These are phyloP conservation scores for Myriangium duriaei DNA, from an alignment of 2,329 filamentous ascomycete genomes.

Conservation along the genomic window DNA sequence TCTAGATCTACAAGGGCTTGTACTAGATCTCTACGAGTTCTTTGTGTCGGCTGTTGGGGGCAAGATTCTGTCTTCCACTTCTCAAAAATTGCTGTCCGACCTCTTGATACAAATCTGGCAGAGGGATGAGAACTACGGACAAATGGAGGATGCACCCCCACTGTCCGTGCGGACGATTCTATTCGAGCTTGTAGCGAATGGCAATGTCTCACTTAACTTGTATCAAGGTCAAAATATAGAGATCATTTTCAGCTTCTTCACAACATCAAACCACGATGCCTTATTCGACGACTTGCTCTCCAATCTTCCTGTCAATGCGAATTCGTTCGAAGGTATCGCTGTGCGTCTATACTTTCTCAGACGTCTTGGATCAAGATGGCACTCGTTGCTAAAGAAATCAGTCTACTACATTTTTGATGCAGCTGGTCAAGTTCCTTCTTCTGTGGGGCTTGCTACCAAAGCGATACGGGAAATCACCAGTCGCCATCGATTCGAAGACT, in stretches of 20 bases:
- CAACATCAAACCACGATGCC: constrained; percentile 70
- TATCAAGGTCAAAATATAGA: constrained; percentile 58
- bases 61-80: constrained; percentile 55
- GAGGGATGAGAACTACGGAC: constrained; percentile 54
- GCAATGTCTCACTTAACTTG: constrained; percentile 61
- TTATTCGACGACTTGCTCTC: constrained; percentile 76
- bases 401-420: constrained; percentile 93
- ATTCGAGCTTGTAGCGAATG: constrained; percentile 56
- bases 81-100: constrained; percentile 53
- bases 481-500: constrained; percentile 50
- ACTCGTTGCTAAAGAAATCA: constrained; percentile 71
- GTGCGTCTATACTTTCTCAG: constrained; percentile 66
- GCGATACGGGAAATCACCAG: constrained; percentile 57
- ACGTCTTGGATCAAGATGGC: constrained; percentile 68
- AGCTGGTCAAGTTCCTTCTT: constrained; percentile 56
- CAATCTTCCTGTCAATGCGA: constrained; percentile 59
- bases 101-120: constrained; percentile 61
- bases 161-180: constrained; percentile 59
- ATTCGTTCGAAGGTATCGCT: constrained; percentile 70
- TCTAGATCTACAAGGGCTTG: constrained; percentile 50
- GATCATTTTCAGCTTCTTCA: constrained; percentile 64
- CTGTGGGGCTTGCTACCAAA: constrained; percentile 56
- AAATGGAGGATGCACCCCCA: constrained; percentile 33
- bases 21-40: constrained; percentile 67
- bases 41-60: constrained; percentile 56